phyloP scores from a whole-genome alignment of 305 asterid species.

The Fraxinus latifolia region DNA sequence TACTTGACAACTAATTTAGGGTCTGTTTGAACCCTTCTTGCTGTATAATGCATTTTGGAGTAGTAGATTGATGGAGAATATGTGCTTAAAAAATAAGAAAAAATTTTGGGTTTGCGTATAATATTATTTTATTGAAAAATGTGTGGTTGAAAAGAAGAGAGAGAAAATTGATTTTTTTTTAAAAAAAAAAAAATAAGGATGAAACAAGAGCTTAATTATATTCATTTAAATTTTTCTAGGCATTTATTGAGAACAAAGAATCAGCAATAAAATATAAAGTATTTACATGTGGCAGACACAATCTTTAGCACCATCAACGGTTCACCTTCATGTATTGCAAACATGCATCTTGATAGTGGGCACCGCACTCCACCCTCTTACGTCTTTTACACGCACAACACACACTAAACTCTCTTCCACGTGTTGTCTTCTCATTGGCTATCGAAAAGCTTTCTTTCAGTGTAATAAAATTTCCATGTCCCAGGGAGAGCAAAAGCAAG shows the following conservation, averaged over 20 bases:
- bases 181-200: too few species aligned
- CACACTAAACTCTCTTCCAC: background rate
- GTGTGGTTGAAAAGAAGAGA: too few species aligned
- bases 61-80: too few species aligned
- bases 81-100: too few species aligned
- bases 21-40: too few species aligned
- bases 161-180: too few species aligned
- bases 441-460: background rate
- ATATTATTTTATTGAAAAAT: too few species aligned
- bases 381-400: background rate
- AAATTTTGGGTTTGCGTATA: too few species aligned
- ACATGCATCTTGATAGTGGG: constrained; percentile 25
- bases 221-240: too few species aligned
- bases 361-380: constrained; percentile 20
- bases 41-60: too few species aligned
- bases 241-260: background rate
- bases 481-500: background rate
- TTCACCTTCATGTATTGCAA: background rate
- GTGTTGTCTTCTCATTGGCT: background rate
- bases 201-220: too few species aligned
- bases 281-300: background rate
- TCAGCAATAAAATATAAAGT: background rate
- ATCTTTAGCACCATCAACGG: background rate
- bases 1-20: too few species aligned
- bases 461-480: background rate